phyloP scores from a whole-genome alignment of 805 yeast species.

The Ogataea pini region DNA sequence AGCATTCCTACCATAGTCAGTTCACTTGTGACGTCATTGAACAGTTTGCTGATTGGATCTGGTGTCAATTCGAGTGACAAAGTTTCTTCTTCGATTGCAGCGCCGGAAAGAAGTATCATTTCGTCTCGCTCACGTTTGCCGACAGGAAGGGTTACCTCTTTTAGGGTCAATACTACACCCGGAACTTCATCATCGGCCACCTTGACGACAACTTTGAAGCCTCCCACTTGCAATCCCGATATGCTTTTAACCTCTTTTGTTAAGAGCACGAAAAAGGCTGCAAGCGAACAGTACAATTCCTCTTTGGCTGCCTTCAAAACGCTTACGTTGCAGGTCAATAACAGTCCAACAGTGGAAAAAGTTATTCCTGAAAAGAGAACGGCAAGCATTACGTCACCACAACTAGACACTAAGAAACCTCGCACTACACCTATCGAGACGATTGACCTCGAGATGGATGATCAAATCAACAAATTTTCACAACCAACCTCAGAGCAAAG shows the following conservation, averaged over 20 bases:
- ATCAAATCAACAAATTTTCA: slow-evolving; percentile 15
- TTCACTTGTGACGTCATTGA: slow-evolving; percentile 22
- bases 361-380: slow-evolving; percentile 25
- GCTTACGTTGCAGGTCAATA: slow-evolving; percentile 19
- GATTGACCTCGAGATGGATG: slow-evolving; percentile 8
- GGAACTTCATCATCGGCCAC: slow-evolving; percentile 4
- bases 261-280: slow-evolving; percentile 12
- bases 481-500: slow-evolving; percentile 6
- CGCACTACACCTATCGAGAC: slow-evolving; percentile 3
- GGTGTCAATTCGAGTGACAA: neutral
- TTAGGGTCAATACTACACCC: slow-evolving; percentile 23
- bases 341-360: neutral
- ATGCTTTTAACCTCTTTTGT: slow-evolving; percentile 22
- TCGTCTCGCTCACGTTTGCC: slow-evolving; percentile 30
- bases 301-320: slow-evolving; percentile 9
- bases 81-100: neutral
- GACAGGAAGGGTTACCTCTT: slow-evolving; percentile 33
- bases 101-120: slow-evolving; percentile 27
- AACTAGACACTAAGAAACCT: slow-evolving; percentile 7
- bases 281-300: slow-evolving; percentile 6
- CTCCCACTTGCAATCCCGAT: slow-evolving; percentile 27
- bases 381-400: neutral
- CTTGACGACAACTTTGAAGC: slow-evolving; percentile 8
- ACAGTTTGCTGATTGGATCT: slow-evolving; percentile 9
- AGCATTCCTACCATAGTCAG: slow-evolving; percentile 23